Evolutionary conservation across 148 eudicot genomes (phyloP).

Genomic region (Camellia sinensis): DNA sequence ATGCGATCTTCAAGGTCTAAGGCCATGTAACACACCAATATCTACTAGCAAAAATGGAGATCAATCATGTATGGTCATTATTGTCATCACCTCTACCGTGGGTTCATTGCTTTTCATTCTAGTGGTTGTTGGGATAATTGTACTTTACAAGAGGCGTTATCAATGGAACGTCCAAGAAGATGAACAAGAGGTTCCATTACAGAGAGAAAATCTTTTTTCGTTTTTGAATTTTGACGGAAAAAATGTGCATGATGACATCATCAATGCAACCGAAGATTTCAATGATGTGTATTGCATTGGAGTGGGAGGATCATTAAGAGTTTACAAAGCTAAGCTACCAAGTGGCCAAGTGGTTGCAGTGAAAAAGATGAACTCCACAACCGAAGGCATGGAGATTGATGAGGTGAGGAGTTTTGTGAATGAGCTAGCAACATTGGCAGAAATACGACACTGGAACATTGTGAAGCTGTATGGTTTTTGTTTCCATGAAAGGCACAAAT

Average conservation of each 20-base stretch:
- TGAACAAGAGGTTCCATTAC: background rate
- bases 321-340: slow-evolving; percentile 29
- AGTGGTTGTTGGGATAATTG: background rate
- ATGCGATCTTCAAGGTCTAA: slow-evolving; percentile 21
- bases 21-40: background rate
- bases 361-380: slow-evolving; percentile 15
- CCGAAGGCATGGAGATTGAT: background rate
- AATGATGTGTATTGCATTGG: slow-evolving; percentile 17
- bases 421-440: slow-evolving; percentile 14
- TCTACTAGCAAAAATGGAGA: background rate
- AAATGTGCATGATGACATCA: slow-evolving; percentile 23
- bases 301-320: slow-evolving; percentile 20
- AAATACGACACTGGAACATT: slow-evolving; percentile 12
- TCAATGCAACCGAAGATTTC: slow-evolving; percentile 25
- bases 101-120: slow-evolving; percentile 7
- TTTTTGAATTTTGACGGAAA: slow-evolving; percentile 22
- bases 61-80: background rate
- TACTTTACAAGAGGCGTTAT: background rate
- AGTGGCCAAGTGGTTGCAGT: slow-evolving; percentile 28
- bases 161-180: background rate
- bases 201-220: background rate
- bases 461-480: slow-evolving; percentile 16
- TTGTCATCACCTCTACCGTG: background rate
- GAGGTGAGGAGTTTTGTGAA: slow-evolving; percentile 18
- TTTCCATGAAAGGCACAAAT: background rate